These are phyloP conservation scores for Trypethelium eluteriae DNA, from an alignment of 495 filamentous ascomycete species.

Conservation along the genomic window DNA sequence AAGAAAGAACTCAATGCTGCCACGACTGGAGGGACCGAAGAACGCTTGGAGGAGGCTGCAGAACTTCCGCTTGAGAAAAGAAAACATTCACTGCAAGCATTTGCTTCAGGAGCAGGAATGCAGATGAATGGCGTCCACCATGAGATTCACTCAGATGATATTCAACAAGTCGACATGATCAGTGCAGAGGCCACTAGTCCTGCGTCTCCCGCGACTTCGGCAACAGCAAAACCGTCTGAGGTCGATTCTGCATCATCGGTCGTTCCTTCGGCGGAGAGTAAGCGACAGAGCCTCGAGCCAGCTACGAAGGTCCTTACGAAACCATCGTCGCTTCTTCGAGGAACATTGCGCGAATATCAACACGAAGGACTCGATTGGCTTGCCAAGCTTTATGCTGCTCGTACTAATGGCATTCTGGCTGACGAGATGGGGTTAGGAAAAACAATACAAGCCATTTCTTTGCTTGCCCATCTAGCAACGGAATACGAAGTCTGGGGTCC, in stretches of 20 bases:
- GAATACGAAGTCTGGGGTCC: slow-evolving; percentile 91
- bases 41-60: not conserved
- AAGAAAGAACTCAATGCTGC: slow-evolving; percentile 35
- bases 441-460: slow-evolving; percentile 94
- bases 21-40: not conserved
- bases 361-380: slow-evolving; percentile 97
- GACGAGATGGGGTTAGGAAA: slow-evolving; percentile 99
- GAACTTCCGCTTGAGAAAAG: not conserved
- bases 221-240: slow-evolving; percentile 57
- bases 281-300: slow-evolving; percentile 34
- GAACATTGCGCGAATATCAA: slow-evolving; percentile 91
- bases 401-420: slow-evolving; percentile 95
- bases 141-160: not conserved
- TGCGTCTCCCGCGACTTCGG: slow-evolving; percentile 2
- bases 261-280: slow-evolving; percentile 40
- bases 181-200: slow-evolving; percentile 6
- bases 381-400: slow-evolving; percentile 79
- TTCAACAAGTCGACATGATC: not conserved
- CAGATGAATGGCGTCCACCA: not conserved
- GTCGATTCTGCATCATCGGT: slow-evolving; percentile 57
- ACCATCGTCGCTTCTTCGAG: slow-evolving; percentile 81
- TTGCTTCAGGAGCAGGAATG: not conserved
- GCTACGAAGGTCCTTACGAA: slow-evolving; percentile 52
- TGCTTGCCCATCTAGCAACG: slow-evolving; percentile 88
- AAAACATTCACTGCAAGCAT: too few species aligned